Evolutionary conservation across 2,329 filamentous ascomycete species (phyloP).

Genomic region (Colletotrichum tropicicola): DNA sequence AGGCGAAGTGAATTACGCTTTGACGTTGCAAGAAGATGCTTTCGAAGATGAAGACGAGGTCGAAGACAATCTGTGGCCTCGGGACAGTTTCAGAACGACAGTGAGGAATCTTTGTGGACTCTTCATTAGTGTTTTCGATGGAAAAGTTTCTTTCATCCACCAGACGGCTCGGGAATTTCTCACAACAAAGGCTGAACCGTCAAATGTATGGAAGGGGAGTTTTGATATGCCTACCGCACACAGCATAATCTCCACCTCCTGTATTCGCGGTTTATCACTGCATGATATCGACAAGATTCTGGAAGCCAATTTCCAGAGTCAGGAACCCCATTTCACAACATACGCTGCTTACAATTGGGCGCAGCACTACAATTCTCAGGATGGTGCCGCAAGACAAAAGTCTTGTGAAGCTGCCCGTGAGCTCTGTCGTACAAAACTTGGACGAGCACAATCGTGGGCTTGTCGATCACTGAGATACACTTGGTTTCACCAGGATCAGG

Average conservation of each 20-base stretch:
- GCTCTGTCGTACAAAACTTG: not conserved
- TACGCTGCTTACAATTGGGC: not conserved
- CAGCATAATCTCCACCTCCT: not conserved
- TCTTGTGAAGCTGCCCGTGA: not conserved
- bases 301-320: not conserved
- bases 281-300: not conserved
- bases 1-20: not conserved
- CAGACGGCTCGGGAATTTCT: not conserved
- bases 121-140: not conserved
- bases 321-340: not conserved
- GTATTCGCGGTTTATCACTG: not conserved
- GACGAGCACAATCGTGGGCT: not conserved
- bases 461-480: too few relatives aligned
- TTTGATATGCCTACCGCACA: not conserved
- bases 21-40: not conserved
- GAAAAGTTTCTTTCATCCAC: not conserved
- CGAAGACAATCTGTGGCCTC: too few relatives aligned
- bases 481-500: not conserved
- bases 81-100: accelerated
- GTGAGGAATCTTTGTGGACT: not conserved
- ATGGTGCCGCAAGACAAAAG: not conserved
- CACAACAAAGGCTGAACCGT: not conserved
- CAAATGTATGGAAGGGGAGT: not conserved
- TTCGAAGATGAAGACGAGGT: too few relatives aligned
- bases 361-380: not conserved